A percentile compares a stretch with the other conserved stretches of the same genome.
Evolutionary conservation across 345 rosid genomes (phyloP).

Genomic region (Salix suchowensis): DNA sequence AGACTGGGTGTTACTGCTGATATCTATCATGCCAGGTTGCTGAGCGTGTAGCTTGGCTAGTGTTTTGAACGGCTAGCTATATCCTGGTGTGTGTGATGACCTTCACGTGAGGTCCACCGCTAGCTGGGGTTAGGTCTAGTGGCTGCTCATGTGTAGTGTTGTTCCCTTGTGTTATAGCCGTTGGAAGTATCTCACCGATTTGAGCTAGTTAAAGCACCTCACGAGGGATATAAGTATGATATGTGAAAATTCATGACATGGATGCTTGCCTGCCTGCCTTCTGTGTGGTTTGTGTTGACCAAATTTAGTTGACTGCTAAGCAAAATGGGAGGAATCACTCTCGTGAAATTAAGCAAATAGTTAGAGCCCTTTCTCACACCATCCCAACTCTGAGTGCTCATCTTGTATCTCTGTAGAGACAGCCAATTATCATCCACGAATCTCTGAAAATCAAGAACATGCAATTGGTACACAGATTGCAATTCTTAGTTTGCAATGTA

Average conservation of each 20-base stretch:
- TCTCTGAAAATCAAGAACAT: too few relatives aligned
- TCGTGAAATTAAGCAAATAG: too few relatives aligned
- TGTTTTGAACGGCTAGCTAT: not conserved
- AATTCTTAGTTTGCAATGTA: too few relatives aligned
- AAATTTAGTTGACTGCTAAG: too few relatives aligned
- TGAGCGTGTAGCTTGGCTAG: not conserved
- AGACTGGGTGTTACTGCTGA: not conserved
- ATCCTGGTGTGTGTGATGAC: conserved; percentile 14
- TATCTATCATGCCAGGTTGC: not conserved
- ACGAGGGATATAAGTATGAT: conserved; percentile 13
- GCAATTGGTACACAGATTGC: too few relatives aligned
- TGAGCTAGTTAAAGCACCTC: conserved; percentile 13
- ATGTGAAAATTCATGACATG: not conserved
- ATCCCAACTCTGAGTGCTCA: too few relatives aligned
- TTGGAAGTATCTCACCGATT: conserved; percentile 24
- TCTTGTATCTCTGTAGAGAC: too few relatives aligned
- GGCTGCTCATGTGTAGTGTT: not conserved
- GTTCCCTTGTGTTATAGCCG: conserved; percentile 11
- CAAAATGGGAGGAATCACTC: too few relatives aligned
- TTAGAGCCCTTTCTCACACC: too few relatives aligned
- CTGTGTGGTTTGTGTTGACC: not conserved
- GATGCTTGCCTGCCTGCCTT: not conserved
- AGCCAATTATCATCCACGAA: too few relatives aligned
- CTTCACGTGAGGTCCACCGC: conserved; percentile 59
- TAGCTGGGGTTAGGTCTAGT: not conserved